These are phyloP conservation scores for Primulina eburnea DNA, from an alignment of 257 asterid species.

Conservation along the genomic window DNA sequence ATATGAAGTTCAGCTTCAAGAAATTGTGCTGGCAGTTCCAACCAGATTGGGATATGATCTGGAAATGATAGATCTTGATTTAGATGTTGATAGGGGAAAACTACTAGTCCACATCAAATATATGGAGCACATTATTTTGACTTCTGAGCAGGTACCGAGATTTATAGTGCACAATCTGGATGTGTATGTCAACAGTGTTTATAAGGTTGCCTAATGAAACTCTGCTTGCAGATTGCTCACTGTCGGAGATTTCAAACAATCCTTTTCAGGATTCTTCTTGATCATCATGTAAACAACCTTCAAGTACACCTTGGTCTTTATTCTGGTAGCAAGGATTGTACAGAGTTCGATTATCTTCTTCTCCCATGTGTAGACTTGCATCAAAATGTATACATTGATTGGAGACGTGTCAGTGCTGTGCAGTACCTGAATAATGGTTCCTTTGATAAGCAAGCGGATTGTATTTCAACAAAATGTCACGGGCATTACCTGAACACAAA, in stretches of 20 bases:
- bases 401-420: conserved; percentile 49
- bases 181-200: background rate
- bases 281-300: conserved; percentile 39
- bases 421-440: conserved; percentile 11
- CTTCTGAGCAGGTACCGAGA: conserved; percentile 43
- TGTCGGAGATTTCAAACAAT: conserved; percentile 57
- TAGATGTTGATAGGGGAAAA: conserved; percentile 53
- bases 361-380: conserved; percentile 43
- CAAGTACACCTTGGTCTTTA: conserved; percentile 27
- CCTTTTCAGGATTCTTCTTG: conserved; percentile 49
- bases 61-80: conserved; percentile 33
- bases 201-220: background rate
- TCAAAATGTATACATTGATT: conserved; percentile 35
- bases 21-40: conserved; percentile 50
- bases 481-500: conserved; percentile 39
- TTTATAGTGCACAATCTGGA: background rate
- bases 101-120: conserved; percentile 29
- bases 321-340: conserved; percentile 17
- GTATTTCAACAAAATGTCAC: conserved; percentile 19
- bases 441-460: conserved; percentile 17
- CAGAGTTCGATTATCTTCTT: conserved; percentile 55
- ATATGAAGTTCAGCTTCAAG: conserved; percentile 40
- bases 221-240: conserved; percentile 41
- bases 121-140: conserved; percentile 31
- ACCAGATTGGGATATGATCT: conserved; percentile 41